A percentile compares a stretch with the other conserved stretches of the same genome.
phyloP scores from a whole-genome alignment of 768 basidiomycete genomes.

The Lactifluus pinguis region DNA sequence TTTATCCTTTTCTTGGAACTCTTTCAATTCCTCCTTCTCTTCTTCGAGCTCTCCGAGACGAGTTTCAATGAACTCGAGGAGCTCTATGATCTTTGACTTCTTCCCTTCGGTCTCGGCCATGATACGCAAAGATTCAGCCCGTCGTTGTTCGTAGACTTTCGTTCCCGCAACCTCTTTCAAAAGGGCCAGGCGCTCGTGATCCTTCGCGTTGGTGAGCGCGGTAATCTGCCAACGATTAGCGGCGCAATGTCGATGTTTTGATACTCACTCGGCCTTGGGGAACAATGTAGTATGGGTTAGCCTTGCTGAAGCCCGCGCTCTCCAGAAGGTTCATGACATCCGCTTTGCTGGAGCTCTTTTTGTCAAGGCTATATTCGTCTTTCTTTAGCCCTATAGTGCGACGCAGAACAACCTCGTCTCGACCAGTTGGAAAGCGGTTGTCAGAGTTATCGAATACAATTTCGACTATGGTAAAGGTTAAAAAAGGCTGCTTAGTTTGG shows the following conservation, averaged over 20 bases:
- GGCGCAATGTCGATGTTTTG: background rate
- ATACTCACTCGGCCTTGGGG: constrained; percentile 86
- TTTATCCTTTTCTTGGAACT: constrained; percentile 93
- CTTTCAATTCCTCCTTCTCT: constrained; percentile 95
- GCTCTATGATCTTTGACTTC: constrained; percentile 81
- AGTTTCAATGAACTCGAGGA: constrained; percentile 85
- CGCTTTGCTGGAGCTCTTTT: constrained; percentile 90
- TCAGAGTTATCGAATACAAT: constrained; percentile 95
- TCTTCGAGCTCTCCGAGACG: constrained; percentile 88
- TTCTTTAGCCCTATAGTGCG: constrained; percentile 97
- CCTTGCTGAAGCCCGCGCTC: constrained; percentile 93
- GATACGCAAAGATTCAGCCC: constrained; percentile 86
- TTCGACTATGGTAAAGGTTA: constrained; percentile 46
- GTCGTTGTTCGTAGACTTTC: constrained; percentile 93
- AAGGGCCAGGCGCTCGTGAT: constrained; percentile 86
- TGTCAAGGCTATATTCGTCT: constrained; percentile 95
- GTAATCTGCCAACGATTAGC: constrained; percentile 59
- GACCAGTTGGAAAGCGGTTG: constrained; percentile 86
- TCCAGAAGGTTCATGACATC: constrained; percentile 97
- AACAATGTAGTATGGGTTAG: constrained; percentile 99
- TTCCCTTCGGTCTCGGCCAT: constrained; percentile 97
- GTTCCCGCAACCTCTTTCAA: constrained; percentile 98
- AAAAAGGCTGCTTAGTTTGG: background rate
- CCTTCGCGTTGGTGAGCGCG: constrained; percentile 92
- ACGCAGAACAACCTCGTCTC: constrained; percentile 78